These are phyloP conservation scores for Physocladia obscura DNA, from an alignment of 192 early-diverging fungal species.

Conservation along the genomic window DNA sequence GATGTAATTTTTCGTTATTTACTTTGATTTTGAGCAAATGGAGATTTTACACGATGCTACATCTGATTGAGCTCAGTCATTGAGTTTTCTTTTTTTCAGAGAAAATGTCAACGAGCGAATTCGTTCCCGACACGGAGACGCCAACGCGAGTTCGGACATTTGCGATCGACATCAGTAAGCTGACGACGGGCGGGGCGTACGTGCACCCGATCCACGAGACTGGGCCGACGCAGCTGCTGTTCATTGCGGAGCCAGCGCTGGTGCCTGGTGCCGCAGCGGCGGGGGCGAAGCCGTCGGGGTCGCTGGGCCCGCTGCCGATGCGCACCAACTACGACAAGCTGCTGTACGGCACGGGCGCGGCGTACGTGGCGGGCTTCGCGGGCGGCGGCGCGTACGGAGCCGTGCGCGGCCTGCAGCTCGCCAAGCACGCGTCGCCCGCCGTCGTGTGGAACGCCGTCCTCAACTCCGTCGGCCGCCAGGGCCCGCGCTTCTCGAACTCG, in stretches of 20 bases:
- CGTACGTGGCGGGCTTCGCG: conserved; percentile 41
- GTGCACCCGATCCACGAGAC: conserved; percentile 29
- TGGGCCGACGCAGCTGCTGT: conserved; percentile 49
- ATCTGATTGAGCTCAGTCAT: too few relatives aligned
- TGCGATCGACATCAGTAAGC: too few relatives aligned
- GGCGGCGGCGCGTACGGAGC: conserved; percentile 54
- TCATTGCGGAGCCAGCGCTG: conserved; percentile 54
- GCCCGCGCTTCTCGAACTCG: conserved; percentile 54
- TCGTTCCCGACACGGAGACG: too few relatives aligned
- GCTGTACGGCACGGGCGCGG: conserved; percentile 53
- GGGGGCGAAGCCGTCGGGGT: conserved; percentile 30
- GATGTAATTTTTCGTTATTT: too few relatives aligned
- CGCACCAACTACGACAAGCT: conserved; percentile 54
- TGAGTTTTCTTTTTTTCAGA: too few relatives aligned
- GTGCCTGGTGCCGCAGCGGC: conserved; percentile 2
- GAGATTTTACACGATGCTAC: too few relatives aligned
- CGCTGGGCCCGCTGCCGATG: conserved; percentile 59
- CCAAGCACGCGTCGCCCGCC: conserved; percentile 43
- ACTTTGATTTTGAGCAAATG: too few relatives aligned
- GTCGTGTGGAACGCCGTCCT: conserved; percentile 55
- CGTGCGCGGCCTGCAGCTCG: conserved; percentile 47
- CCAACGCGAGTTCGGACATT: too few relatives aligned
- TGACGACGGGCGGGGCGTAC: conserved; percentile 19
- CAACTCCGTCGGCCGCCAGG: conserved; percentile 52
- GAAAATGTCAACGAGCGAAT: too few relatives aligned